Evolutionary conservation across 2,329 filamentous ascomycete species (phyloP).

Genomic region (Metarhizium rileyi): DNA sequence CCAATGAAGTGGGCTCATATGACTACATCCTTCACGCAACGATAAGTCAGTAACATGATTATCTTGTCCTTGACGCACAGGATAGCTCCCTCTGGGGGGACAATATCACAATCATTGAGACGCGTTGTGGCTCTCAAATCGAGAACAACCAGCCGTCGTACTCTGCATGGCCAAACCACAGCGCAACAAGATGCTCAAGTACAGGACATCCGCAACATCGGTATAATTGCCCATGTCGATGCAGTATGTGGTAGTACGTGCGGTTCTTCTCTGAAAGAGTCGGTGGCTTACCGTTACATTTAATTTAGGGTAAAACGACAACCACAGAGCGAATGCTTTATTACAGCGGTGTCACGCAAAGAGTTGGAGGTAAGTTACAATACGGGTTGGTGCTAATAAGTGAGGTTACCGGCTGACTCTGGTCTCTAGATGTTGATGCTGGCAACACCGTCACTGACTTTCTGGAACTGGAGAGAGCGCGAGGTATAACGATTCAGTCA

Average conservation of each 20-base stretch:
- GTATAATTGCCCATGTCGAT: constrained; percentile 98
- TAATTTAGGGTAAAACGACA: constrained; percentile 73
- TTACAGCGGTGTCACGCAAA: constrained; percentile 80
- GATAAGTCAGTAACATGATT: constrained; percentile 9
- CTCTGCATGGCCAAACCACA: constrained; percentile 6
- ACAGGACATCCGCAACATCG: constrained; percentile 75
- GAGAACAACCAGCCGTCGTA: not conserved
- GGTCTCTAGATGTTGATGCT: constrained; percentile 68
- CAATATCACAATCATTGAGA: not conserved
- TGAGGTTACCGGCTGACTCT: not conserved
- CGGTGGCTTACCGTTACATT: constrained; percentile 5
- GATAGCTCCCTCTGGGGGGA: not conserved
- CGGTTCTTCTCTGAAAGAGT: not conserved
- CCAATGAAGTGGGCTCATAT: not conserved
- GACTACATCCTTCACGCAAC: not conserved
- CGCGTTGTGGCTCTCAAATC: not conserved
- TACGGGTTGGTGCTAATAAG: not conserved
- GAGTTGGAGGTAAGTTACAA: constrained; percentile 57
- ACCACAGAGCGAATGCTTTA: constrained; percentile 99
- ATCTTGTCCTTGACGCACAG: constrained; percentile 8
- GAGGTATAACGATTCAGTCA: constrained; percentile 96
- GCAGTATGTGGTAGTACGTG: constrained; percentile 41
- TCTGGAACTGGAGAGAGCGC: constrained; percentile 78
- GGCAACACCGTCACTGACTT: constrained; percentile 98
- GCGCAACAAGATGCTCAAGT: constrained; percentile 17